Base-by-base conservation (phyloP, 169 alveolate genomes). In the Plasmodium ovale region DNA sequence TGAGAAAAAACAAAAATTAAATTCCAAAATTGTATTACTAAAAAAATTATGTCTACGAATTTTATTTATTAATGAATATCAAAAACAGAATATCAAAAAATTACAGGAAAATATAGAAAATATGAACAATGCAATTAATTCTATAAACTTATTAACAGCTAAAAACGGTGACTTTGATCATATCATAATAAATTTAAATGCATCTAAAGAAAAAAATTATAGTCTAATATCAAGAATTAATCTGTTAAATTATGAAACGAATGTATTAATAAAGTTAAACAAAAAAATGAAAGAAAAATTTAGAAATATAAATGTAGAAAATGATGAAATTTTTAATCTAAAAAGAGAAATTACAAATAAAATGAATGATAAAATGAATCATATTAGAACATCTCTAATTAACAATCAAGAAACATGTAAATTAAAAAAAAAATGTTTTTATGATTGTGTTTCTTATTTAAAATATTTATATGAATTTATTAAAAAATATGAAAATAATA, bases 231-330 rank as follows among this genome's bases (percentile, higher is more conserved):
- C 90, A 27, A 82, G 90, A 82, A 82, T 82, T 4, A 82, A 82
- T 37, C 19, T 82, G 21, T 58, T 82, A 65, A 82, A 82, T 65
- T 82, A 82, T 69, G 90, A 82, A 65, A 82, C 90, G 1, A 82
- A 82, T 29, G 65, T 82, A 21, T 33, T 82, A 82, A 82, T 47
- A 33, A 47, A 82, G 27, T 64, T 82, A 27, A 82, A 65, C 27
- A 82, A 82, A 82, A 82, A 82, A 82, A 65, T 82, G 90, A 82
- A 82, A 42, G 90, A 82, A 59, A 82, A 82, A 82, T 65, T 65
- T 67, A 65, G 33, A 33, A 54, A 64, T 65, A 35, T 65, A 37
- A 65, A 82, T 69, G 21, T 42, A 12, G 62, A 82, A 65, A 65
- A 82, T 37, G 84, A 82, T 69, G 90, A 82, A 82, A 82, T 82